These are phyloP conservation scores for Aspergillus carlsbadensis DNA, from an alignment of 495 filamentous ascomycete species.

Conservation along the genomic window DNA sequence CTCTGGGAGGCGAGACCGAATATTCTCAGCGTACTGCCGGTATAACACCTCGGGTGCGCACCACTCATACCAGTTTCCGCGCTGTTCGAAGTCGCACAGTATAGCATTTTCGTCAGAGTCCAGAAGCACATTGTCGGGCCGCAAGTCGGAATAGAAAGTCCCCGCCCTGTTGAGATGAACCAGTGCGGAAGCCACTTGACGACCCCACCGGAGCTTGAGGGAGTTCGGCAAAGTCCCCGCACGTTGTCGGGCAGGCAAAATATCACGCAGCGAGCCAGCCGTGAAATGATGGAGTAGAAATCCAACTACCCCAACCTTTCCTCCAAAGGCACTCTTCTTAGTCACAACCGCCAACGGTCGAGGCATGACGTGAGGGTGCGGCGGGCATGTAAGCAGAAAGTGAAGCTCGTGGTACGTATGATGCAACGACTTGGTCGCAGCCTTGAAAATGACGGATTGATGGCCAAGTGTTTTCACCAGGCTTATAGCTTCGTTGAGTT, in stretches of 20 bases:
- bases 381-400: slow-evolving; percentile 1
- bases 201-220: slow-evolving; percentile 7
- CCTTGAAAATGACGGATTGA: not conserved
- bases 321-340: slow-evolving; percentile 6
- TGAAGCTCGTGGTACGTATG: slow-evolving; percentile 10
- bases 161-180: not conserved
- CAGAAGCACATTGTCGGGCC: slow-evolving; percentile 8
- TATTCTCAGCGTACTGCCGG: slow-evolving; percentile 8
- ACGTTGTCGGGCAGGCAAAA: slow-evolving; percentile 1
- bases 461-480: slow-evolving; percentile 1
- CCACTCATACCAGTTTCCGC: slow-evolving; percentile 11
- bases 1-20: slow-evolving; percentile 3
- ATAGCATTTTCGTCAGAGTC: not conserved
- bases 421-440: not conserved
- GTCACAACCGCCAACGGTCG: slow-evolving; percentile 5
- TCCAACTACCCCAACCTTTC: not conserved
- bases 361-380: slow-evolving; percentile 6
- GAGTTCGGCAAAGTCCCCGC: not conserved
- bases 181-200: slow-evolving; percentile 6
- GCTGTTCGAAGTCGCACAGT: slow-evolving; percentile 10
- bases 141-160: slow-evolving; percentile 5
- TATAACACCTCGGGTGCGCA: slow-evolving; percentile 6
- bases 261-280: slow-evolving; percentile 6
- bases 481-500: slow-evolving; percentile 7
- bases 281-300: not conserved